Evolutionary conservation across 129 eudicot species (phyloP).

Genomic region (Cynara cardunculus): DNA sequence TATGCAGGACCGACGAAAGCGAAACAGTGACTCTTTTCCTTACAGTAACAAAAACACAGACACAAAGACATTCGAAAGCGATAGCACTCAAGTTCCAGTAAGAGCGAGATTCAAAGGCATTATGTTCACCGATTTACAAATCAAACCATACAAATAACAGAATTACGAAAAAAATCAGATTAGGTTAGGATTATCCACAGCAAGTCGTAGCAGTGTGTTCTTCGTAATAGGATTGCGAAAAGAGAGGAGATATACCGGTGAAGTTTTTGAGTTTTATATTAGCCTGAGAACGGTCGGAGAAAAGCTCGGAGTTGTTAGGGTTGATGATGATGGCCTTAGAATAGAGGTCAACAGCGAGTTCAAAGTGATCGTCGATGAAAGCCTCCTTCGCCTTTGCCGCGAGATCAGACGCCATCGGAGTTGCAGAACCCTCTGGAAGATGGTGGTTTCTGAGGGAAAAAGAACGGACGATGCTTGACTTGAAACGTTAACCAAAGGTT

Average conservation of each 20-base stretch:
- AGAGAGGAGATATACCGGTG: slow-evolving; percentile 49
- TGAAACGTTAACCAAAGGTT: neutral
- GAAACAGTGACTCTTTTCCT: neutral
- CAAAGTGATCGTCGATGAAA: slow-evolving; percentile 93
- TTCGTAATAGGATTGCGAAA: neutral
- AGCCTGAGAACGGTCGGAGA: slow-evolving; percentile 92
- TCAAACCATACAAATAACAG: neutral
- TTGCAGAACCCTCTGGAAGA: slow-evolving; percentile 24
- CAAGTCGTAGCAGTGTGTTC: neutral
- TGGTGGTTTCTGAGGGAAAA: neutral
- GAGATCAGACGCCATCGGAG: slow-evolving; percentile 78
- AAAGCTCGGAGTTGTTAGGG: slow-evolving; percentile 64
- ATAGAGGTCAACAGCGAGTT: slow-evolving; percentile 89
- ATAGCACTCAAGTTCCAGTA: neutral
- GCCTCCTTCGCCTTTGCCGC: slow-evolving; percentile 75
- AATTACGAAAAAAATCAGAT: neutral
- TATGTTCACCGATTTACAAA: neutral
- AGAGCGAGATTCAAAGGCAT: neutral
- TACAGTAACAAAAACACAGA: neutral
- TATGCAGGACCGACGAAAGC: neutral
- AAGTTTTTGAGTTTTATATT: slow-evolving; percentile 69
- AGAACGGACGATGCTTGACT: slow-evolving; percentile 20
- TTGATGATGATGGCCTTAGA: slow-evolving; percentile 64
- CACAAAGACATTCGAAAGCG: neutral
- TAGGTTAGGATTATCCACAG: neutral